phyloP scores from a whole-genome alignment of 345 rosid species.

The Kernera saxatilis region DNA sequence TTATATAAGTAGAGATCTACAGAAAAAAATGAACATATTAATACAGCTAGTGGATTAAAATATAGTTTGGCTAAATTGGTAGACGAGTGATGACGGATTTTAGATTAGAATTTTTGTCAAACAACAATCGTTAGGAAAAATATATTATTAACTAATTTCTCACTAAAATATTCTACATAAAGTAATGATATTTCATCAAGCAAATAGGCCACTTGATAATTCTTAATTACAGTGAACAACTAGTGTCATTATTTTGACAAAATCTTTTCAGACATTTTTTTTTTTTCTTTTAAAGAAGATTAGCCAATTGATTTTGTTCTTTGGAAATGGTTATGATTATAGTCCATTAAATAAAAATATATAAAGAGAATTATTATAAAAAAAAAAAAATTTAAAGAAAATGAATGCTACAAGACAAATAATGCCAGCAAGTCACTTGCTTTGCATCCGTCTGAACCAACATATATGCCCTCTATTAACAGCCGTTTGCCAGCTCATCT shows the following conservation, averaged over 20 bases:
- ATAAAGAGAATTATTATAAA: background rate
- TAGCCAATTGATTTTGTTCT: conserved; percentile 2
- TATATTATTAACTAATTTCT: background rate
- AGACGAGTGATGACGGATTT: conserved; percentile 15
- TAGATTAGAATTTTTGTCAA: background rate
- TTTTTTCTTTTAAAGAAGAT: too few species aligned
- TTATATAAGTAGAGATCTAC: background rate
- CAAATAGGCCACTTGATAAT: conserved; percentile 16
- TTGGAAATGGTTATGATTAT: background rate
- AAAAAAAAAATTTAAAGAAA: background rate
- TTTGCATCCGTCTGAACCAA: conserved; percentile 36
- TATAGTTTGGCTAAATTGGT: background rate
- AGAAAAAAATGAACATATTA: background rate
- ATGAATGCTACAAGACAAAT: conserved; percentile 5
- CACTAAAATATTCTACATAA: background rate
- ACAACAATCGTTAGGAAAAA: conserved; percentile 4
- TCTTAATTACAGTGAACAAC: background rate
- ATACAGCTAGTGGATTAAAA: conserved; percentile 16
- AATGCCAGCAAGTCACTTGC: conserved; percentile 44
- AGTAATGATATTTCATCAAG: background rate
- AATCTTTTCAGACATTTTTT: background rate
- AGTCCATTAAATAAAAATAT: background rate
- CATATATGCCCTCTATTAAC: conserved; percentile 23
- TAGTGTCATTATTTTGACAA: conserved; percentile 4
- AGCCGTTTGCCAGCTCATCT: conserved; percentile 52